Evolutionary conservation across 139 green algal genomes (phyloP), one percentile per base, ranked within the genome.

Genomic region (Tetradesmus lagerheimii): DNA sequence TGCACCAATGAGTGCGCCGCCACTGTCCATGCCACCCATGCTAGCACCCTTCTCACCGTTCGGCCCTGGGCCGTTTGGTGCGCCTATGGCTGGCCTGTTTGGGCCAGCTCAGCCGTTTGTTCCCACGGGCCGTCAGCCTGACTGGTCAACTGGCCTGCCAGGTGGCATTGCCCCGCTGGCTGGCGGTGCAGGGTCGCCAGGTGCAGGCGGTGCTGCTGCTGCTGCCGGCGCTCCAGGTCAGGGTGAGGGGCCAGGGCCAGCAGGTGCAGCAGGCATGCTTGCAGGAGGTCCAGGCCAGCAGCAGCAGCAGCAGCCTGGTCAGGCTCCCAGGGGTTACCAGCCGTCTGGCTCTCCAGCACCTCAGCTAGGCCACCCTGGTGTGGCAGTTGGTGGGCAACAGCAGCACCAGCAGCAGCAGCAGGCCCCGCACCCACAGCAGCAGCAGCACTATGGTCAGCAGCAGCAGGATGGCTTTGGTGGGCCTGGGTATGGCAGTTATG

Each of bases 121-220:
- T 9, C 92, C 92, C 16, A 93, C 90, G 34, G 91, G 92, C 83
- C 91, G 92, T 75, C 91, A 91, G 89, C 92, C 92, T 20, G 92
- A 95, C 82, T 95, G 92, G 92, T 93, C 90, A 35, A 93, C 90
- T 4, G 92, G 92, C 78, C 31, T 89, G 37, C 38, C 83, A 34
- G 39, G 78, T 37, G 83, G 64, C 3, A 80, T 88, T 16, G 25
- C 64, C 37, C 83, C 83, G 16, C 37, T 88, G 12, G 53, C 82
- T 35, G 67, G 41, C 29, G 37, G 80, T 0, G 80, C 37, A 20
- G 38, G 47, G 27, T 64, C 39, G 6, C 64, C 57, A 4, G 20
- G 57, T 23, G 41, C 66, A 39, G 71, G 43, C 50, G 71, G 67
- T 27, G 9, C 38, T 89, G 85, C 38, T 31, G 77, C 23, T 34